These are phyloP conservation scores for Mycena galopus DNA, from an alignment of 768 basidiomycete genomes.

Conservation along the genomic window DNA sequence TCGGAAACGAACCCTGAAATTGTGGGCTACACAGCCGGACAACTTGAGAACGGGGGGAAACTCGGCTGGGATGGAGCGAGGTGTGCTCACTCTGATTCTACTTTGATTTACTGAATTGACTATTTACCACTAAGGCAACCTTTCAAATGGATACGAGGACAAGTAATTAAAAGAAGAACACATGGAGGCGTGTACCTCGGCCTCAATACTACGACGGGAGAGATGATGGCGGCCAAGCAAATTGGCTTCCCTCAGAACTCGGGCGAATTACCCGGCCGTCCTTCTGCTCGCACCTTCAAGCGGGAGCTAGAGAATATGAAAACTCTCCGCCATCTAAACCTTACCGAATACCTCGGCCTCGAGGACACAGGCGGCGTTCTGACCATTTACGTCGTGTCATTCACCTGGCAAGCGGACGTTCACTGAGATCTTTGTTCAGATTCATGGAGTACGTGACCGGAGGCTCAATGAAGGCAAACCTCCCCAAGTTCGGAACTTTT, in stretches of 20 bases:
- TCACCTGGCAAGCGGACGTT: background rate
- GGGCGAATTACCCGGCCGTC: constrained; percentile 12
- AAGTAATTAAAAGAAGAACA: constrained; percentile 83
- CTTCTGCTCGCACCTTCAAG: constrained; percentile 69
- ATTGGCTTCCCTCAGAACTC: constrained; percentile 1
- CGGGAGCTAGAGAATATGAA: constrained; percentile 83
- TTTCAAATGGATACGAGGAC: constrained; percentile 77
- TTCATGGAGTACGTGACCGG: constrained; percentile 89
- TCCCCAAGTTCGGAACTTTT: constrained; percentile 79
- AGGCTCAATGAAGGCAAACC: constrained; percentile 75
- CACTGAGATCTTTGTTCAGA: constrained; percentile 49
- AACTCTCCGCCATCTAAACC: constrained; percentile 81
- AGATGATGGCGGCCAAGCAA: constrained; percentile 90
- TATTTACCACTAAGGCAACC: background rate
- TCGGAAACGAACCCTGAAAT: constrained; percentile 12
- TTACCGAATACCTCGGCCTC: constrained; percentile 83
- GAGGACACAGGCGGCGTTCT: constrained; percentile 72
- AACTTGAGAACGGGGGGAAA: background rate
- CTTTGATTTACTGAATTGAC: background rate
- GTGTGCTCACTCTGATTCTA: constrained; percentile 7
- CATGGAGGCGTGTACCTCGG: constrained; percentile 85
- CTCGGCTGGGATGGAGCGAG: background rate
- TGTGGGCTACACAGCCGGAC: background rate
- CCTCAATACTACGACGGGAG: constrained; percentile 80
- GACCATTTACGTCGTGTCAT: constrained; percentile 65